Evolutionary conservation across 352 stramenopile genomes (phyloP).

Genomic region (Phytophthora pistaciae): DNA sequence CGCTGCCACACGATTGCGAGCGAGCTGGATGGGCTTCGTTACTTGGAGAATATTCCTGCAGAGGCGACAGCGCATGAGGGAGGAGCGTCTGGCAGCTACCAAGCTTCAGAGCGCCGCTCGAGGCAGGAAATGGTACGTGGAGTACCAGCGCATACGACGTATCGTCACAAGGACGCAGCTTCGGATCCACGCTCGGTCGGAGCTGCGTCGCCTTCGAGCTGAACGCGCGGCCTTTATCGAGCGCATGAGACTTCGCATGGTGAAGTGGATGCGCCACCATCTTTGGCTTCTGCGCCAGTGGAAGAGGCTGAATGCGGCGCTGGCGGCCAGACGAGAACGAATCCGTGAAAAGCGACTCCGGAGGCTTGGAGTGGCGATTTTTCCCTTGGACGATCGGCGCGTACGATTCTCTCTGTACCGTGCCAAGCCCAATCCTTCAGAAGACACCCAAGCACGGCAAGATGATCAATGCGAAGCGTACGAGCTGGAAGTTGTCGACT

Average conservation of each 20-base stretch:
- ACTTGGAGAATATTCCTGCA: conserved; percentile 28
- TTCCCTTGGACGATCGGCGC: conserved; percentile 39
- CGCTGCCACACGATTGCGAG: conserved; percentile 59
- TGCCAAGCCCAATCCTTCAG: not conserved
- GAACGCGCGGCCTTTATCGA: conserved; percentile 45
- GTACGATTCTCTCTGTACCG: conserved; percentile 55
- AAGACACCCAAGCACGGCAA: not conserved
- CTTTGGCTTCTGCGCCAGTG: conserved; percentile 54
- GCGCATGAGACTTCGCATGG: conserved; percentile 51
- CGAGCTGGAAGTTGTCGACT: conserved; percentile 41
- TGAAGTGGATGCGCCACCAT: conserved; percentile 58
- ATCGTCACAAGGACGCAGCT: conserved; percentile 27
- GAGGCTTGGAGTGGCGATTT: conserved; percentile 35
- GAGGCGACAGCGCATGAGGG: conserved; percentile 42
- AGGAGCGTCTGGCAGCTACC: conserved; percentile 48
- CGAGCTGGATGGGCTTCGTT: conserved; percentile 45
- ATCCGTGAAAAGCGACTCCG: conserved; percentile 57
- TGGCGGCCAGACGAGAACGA: conserved; percentile 47
- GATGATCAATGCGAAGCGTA: conserved; percentile 5
- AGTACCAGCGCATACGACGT: conserved; percentile 27
- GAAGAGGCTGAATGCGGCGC: conserved; percentile 57
- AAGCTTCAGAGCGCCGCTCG: conserved; percentile 57
- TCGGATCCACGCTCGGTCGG: conserved; percentile 41
- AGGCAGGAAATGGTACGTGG: conserved; percentile 25
- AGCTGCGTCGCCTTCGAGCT: conserved; percentile 47